These are phyloP conservation scores for Flaveria brownii DNA, from an alignment of 129 eudicot species.

Conservation along the genomic window DNA sequence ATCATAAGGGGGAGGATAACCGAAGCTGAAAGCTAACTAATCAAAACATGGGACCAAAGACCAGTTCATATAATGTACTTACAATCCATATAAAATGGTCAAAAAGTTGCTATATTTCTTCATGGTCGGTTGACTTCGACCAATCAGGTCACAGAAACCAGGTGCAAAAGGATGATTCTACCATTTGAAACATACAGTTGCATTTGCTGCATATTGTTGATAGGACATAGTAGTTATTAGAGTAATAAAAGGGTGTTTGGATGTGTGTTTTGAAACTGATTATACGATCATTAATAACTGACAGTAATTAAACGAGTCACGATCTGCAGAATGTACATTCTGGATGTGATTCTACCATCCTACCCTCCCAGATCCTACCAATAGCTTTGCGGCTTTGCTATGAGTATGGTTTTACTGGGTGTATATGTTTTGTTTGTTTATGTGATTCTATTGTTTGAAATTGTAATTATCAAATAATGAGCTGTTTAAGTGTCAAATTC, in stretches of 20 bases:
- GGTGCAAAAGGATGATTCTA: slow-evolving; percentile 11
- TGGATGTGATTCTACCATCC: background rate
- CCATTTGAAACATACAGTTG: background rate
- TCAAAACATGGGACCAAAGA: slow-evolving; percentile 2
- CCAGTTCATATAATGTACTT: slow-evolving; percentile 11
- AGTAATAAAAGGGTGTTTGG: background rate
- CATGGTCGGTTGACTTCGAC: background rate
- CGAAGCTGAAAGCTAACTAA: slow-evolving; percentile 14
- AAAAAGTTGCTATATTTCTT: background rate
- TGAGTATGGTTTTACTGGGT: no score
- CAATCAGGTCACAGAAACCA: slow-evolving; percentile 12
- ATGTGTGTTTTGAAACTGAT: background rate
- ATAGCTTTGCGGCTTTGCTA: no score
- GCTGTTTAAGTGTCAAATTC: background rate
- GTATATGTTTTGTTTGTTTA: no score
- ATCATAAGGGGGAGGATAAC: slow-evolving; percentile 28
- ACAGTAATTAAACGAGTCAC: background rate
- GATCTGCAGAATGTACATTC: background rate
- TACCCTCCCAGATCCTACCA: no score
- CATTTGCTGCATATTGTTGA: slow-evolving; percentile 14
- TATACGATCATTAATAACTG: background rate
- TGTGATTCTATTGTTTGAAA: background rate
- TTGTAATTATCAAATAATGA: background rate
- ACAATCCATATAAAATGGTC: slow-evolving; percentile 23
- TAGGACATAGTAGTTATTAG: background rate